Base-by-base conservation (phyloP, 140 eudicot genomes). In the Flaveria floridana region DNA sequence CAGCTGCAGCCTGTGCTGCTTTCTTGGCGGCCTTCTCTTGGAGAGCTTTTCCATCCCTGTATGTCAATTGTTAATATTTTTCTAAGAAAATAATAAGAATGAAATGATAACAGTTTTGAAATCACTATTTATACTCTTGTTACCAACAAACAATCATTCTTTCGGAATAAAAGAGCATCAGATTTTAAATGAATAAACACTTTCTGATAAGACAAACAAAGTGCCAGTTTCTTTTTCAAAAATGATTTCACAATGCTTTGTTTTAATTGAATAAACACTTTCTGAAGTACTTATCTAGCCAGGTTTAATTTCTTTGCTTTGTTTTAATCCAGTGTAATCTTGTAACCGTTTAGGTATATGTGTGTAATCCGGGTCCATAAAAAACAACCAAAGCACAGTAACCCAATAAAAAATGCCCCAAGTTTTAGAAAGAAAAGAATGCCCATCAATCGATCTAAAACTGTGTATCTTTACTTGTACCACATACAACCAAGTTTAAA, bases 11-110 rank as follows among this genome's bases (percentile, higher is more conserved):
- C 71, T 85, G 63, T 48, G 80, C 93, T 52, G 90, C 93, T 77
- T 89, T 91, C 88, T 89, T 91, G 15, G 97, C 96, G 2, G 86
- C 70, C 79, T 91, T 91, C 70, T 91, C 97, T 74, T 91, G 96
- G 42, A 91, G 97, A 2, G 97, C 97, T 74, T 91, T 91, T 44
- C 88, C 97, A 70, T 91, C 97, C 90, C 97, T 91, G 75, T 62
- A 74, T 55, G 53, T 44, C 16, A 57, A 3, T 15, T 19, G 52
- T 46, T 0, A n/a, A 44, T 77, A 44, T 69, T 46, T 13, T 46
- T 57, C 63, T 13, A 42, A 56, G 3, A 1, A 34, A 13, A 75
- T 6, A 66, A 13, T 18, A 16, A 67, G 52, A 25, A 26, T 23
- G 11, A 59, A 7, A 9, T 4, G 1, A 42, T 59, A 6, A 56